Base-by-base conservation (phyloP, 768 basidiomycete genomes). In the Hortiboletus flavorubellus region DNA sequence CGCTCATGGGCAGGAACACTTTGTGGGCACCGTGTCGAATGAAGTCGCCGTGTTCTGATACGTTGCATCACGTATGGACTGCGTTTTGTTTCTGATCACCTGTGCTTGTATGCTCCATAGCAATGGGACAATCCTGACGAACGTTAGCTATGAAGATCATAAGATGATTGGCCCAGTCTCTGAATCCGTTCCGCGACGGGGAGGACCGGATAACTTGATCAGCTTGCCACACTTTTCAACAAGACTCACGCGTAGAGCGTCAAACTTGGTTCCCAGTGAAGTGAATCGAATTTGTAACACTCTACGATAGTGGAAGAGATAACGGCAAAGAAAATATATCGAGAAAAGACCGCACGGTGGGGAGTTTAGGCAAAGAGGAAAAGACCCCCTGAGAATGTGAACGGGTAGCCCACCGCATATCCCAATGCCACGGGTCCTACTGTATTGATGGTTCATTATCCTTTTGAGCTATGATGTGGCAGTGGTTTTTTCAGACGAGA, bases 401-500 rank as follows among this genome's bases (percentile, higher is more conserved):
- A 21, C 21, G 2, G 43, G 14, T n/a, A 8, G 21, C 11, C 29
- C 10, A 12, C 23, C 39, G 11, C 26, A 35, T 16, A 18, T 12
- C n/a, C 40, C 16, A 42, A 45, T n/a, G 7, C 46, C 41, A 21
- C 41, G 12, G 12, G 39, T 29, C 15, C 29, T 21, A 9, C 35
- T 62, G 63, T 59, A 56, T 51, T 2, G 56, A 59, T 14, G 73
- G 71, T 59, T 75, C 78, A 64, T 66, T 68, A 26, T 75, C 74
- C 57, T 73, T 76, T 74, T 78, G 76, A 50, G 76, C 76, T 78
- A 58, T 4, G 1, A 31, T 8, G 16, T 5, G 26, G 3, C 26
- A 26, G 26, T 4, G 26, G 26, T 3, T n/a, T 21, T 29, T 10
- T 37, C 29, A 14, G 53, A 33, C 31, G 14, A 43, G 44, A 18